These are phyloP conservation scores for Ceratocystis eucalypticola DNA, from an alignment of 2,329 filamentous ascomycete genomes.

Conservation along the genomic window DNA sequence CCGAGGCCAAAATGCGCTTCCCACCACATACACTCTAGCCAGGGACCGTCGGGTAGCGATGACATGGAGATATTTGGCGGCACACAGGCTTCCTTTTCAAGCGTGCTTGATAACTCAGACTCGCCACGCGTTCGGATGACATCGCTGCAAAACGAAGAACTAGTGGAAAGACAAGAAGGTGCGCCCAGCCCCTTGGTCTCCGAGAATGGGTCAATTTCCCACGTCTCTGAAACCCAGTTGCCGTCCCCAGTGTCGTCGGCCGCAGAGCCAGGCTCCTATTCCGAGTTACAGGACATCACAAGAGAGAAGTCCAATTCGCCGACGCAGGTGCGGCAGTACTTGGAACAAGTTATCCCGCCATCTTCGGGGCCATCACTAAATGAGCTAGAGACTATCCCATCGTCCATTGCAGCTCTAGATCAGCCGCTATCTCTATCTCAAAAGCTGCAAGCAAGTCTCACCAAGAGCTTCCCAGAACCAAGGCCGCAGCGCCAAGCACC, in stretches of 20 bases:
- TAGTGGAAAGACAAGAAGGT: neutral
- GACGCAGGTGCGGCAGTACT: constrained; percentile 30
- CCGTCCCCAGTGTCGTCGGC: constrained; percentile 32
- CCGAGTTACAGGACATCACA: constrained; percentile 22
- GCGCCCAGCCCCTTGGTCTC: neutral
- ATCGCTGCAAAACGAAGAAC: neutral
- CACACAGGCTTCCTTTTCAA: constrained; percentile 31
- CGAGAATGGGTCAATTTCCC: neutral
- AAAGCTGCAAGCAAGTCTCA: neutral
- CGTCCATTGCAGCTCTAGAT: neutral
- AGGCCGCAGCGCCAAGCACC: neutral
- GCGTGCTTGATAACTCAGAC: constrained; percentile 33
- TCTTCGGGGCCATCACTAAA: neutral
- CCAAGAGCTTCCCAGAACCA: neutral
- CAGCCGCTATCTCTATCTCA: neutral
- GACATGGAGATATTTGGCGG: constrained; percentile 30
- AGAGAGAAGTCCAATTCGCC: constrained; percentile 33
- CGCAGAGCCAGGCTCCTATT: constrained; percentile 43
- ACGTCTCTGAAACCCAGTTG: constrained; percentile 8
- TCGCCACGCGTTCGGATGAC: constrained; percentile 24
- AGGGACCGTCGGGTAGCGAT: constrained; percentile 35
- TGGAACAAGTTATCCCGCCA: neutral
- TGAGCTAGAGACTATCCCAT: neutral
- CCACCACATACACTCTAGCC: constrained; percentile 35
- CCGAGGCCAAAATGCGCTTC: constrained; percentile 35